Base-by-base conservation (phyloP, 129 eudicot species). In the Saussurea involucrata region DNA sequence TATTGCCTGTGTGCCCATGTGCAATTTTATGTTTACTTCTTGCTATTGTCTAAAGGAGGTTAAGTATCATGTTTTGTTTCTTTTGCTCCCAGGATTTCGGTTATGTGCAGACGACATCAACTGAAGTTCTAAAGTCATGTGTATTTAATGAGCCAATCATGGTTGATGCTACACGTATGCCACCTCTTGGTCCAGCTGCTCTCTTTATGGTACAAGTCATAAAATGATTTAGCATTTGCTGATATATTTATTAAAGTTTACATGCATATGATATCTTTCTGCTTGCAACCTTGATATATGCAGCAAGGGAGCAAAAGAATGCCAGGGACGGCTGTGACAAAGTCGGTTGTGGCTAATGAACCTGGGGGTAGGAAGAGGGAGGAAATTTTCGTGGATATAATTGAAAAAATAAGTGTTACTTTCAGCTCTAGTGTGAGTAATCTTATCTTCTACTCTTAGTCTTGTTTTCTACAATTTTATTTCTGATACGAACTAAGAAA, bases 301-400 rank as follows among this genome's bases (percentile, higher is more conserved):
- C 93, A 95, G 97, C 97, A 95, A 89, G 96, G 97, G 69, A 86
- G 66, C 87, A 95, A 91, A 81, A 84, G 98, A 87, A 95, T 95
- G 98, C 98, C 97, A 68, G 96, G 97, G 85, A 94, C 97, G 60
- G 98, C 97, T 83, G 93, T 95, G 75, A 95, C 97, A 65, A 95
- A 95, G 85, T 95, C 98, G 69, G 97, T 91, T 36, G 96, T 95
- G 49, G 97, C 98, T 44, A 85, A 95, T 85, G 97, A 95, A 82
- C 96, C 98, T 28, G 97, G 92, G 73, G 97, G 98, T 46, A 88
- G 96, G 66, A 95, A 84, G 77, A 91, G 98, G 83, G 97, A 95
- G 88, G 98, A 95, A 85, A 95, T 95, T 69, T 95, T 95, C 66
- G 97, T 95, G 80, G 98, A 95, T 78, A 89, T 95, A 66, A 95